phyloP scores from a whole-genome alignment of 371 early-diverging fungal species.

The Mortierella sp. region DNA sequence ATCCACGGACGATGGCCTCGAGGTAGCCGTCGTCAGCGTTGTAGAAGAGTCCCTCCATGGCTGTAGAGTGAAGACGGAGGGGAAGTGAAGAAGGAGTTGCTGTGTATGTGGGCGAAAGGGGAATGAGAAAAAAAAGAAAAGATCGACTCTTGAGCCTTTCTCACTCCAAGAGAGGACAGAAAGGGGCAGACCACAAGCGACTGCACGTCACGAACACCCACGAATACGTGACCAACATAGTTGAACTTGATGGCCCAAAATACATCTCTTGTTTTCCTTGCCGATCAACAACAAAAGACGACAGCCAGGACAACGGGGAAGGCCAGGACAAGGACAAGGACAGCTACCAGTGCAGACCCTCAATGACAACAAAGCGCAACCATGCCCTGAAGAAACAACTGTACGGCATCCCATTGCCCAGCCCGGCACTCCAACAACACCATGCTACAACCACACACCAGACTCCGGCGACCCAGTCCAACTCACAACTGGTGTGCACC shows the following conservation, averaged over 20 bases:
- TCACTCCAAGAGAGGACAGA: not conserved
- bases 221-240: not conserved
- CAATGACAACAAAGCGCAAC: constrained; percentile 32
- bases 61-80: not conserved
- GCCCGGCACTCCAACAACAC: constrained; percentile 25
- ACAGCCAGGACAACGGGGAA: not conserved
- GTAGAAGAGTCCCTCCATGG: constrained; percentile 72
- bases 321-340: too few species aligned
- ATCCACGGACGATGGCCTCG: constrained; percentile 97
- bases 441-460: constrained; percentile 1
- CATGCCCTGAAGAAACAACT: constrained; percentile 31
- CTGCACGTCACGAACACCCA: not conserved
- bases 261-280: not conserved
- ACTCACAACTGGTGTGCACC: not conserved
- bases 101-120: not conserved
- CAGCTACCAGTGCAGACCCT: not conserved
- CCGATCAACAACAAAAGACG: not conserved
- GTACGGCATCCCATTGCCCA: constrained; percentile 41
- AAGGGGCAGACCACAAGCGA: too few species aligned
- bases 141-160: not conserved
- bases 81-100: not conserved
- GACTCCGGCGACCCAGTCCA: not conserved
- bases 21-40: constrained; percentile 94
- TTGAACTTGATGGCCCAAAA: not conserved
- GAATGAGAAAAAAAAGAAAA: not conserved